Evolutionary conservation across 441 rosid species (phyloP).

Genomic region (Pelargonium fulgidum): DNA sequence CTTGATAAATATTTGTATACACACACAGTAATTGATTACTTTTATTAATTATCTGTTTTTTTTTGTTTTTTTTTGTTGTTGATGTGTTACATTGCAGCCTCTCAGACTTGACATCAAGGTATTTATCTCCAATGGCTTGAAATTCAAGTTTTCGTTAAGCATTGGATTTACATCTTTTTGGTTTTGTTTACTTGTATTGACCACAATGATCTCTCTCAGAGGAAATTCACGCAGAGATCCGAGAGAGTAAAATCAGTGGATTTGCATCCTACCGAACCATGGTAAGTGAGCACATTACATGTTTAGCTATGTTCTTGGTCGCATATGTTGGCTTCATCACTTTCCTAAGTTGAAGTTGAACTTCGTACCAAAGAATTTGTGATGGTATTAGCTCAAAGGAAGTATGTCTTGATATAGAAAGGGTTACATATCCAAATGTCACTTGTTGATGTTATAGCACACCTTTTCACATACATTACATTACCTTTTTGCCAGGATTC

Average conservation of each 20-base stretch:
- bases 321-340: not conserved
- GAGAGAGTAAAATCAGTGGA: conserved; percentile 87
- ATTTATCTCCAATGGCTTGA: conserved; percentile 15
- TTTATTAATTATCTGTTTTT: conserved; percentile 17
- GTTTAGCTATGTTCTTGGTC: not conserved
- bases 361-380: not conserved
- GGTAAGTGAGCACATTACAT: conserved; percentile 35
- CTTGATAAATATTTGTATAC: not conserved
- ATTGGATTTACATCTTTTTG: not conserved
- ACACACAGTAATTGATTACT: not conserved
- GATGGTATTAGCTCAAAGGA: not conserved
- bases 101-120: conserved; percentile 65
- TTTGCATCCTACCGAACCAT: conserved; percentile 86
- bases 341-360: not conserved
- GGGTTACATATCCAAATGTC: not conserved
- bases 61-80: conserved; percentile 25
- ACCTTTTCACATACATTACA: conserved; percentile 4
- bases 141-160: conserved; percentile 7
- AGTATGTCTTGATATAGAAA: not conserved
- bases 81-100: conserved; percentile 38
- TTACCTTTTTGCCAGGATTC: conserved; percentile 40
- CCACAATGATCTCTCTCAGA: conserved; percentile 35
- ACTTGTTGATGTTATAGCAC: not conserved
- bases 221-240: conserved; percentile 64
- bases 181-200: conserved; percentile 14